Evolutionary conservation across 805 yeast species (phyloP).

Genomic region (Metschnikowia lachancei): DNA sequence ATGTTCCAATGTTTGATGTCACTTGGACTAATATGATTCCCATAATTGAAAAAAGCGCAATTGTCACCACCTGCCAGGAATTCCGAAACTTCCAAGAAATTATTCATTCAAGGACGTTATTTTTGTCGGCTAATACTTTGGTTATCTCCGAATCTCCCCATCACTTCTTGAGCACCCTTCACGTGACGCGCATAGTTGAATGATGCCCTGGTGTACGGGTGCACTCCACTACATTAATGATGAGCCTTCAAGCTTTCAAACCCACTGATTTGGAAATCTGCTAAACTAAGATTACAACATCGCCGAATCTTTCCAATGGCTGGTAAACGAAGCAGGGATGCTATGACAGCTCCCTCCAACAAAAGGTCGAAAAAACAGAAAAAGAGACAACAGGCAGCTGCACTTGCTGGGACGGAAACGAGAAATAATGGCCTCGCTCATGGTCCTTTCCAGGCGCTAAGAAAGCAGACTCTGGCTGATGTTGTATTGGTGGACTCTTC

Average conservation of each 20-base stretch:
- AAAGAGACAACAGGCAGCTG: not conserved
- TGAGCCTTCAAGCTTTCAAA: not conserved
- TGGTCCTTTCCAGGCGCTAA: not conserved
- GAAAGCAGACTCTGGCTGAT: conserved; percentile 15
- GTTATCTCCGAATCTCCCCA: too few relatives aligned
- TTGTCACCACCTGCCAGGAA: too few relatives aligned
- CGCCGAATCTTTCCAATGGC: conserved; percentile 8
- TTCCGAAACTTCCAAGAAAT: too few relatives aligned
- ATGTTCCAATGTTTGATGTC: too few relatives aligned
- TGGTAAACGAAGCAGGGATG: conserved; percentile 11
- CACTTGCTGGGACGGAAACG: too few relatives aligned
- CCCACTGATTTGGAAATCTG: not conserved
- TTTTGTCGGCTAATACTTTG: too few relatives aligned
- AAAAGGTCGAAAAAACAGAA: conserved; percentile 3
- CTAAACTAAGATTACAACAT: not conserved
- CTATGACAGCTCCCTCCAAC: conserved; percentile 5
- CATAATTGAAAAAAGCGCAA: too few relatives aligned
- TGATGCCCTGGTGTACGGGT: conserved; percentile 1
- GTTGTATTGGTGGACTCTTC: conserved; percentile 33
- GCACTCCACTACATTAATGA: not conserved
- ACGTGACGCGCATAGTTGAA: not conserved
- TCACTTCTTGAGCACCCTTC: too few relatives aligned
- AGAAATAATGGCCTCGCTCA: too few relatives aligned
- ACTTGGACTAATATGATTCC: too few relatives aligned
- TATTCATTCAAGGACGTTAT: too few relatives aligned